Base-by-base conservation (phyloP, 2,329 filamentous ascomycete species). In the Alternaria sp. region DNA sequence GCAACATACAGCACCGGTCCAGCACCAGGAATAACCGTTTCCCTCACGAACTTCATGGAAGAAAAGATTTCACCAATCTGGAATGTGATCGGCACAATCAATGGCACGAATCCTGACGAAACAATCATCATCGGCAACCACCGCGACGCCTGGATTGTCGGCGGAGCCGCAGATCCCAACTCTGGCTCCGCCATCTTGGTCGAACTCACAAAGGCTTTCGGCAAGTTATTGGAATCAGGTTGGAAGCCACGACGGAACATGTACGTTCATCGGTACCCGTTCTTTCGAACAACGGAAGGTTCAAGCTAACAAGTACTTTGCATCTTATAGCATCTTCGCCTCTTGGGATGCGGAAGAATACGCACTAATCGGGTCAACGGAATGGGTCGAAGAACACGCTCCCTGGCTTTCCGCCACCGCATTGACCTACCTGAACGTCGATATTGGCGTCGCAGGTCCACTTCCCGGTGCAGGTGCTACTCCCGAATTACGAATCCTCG, bases 1-100 rank as follows among this genome's bases (percentile, higher is more conserved):
- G 74, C 74, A 2, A 70, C 69, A 2, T 79, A 79, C 36, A 75
- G 65, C 48, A 74, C 75, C 11, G 76, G 74, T 12, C 71, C 58
- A 63, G 88, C 89, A 1, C 72, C 84, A 92, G 39, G 84, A 86
- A 71, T 71, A 0, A 67, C 62, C 2, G 62, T 79, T 9, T 70
- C 71, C 14, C 39, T 79, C 34, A 73, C 63, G 71, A 96, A 94
- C 70, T 83, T 92, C 72, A 92, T 96, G 79, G 87, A 93, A 42
- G 95, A 96, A 72, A 87, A 88, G 14, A 94, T 86, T 1, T 94
- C 91, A 0, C 90, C 91, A 3, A 81, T 94, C 48, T 97, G 93
- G 93, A 87, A 93, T 76, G 85, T 86, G 28, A 86, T 87, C 54
- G 86, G 87, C 14, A 82, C 93, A 24, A 88, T 93, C 74, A 89